Conservation (phyloP, 768 basidiomycete species). For the Boletus speciosus region DNA sequence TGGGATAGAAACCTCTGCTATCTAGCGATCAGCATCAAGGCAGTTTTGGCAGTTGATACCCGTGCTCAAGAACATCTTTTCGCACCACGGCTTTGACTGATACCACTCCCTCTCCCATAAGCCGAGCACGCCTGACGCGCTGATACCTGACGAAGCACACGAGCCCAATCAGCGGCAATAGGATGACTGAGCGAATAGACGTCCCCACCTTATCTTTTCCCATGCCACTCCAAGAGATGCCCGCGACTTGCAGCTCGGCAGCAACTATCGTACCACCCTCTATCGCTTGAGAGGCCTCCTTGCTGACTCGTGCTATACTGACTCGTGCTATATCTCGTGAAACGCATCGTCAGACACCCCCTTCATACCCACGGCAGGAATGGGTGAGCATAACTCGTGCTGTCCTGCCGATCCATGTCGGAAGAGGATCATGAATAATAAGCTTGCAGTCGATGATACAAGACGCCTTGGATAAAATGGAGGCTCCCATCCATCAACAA, state of each 20-base stretch:
- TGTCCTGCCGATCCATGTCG: constrained; percentile 31
- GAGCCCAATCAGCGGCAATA: background rate
- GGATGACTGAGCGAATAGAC: background rate
- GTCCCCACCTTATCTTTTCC: background rate
- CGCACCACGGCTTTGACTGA: background rate
- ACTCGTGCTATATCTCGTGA: background rate
- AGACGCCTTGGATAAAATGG: constrained; percentile 17
- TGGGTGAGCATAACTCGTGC: constrained; percentile 18
- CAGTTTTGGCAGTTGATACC: background rate
- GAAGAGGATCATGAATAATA: constrained; percentile 29
- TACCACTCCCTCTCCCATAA: background rate
- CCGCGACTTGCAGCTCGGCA: background rate
- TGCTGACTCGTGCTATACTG: background rate
- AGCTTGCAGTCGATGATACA: constrained; percentile 39
- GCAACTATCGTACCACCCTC: constrained; percentile 31
- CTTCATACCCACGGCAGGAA: constrained; percentile 12
- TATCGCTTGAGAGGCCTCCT: constrained; percentile 27
- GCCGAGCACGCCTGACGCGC: background rate
- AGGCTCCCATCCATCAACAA: constrained; percentile 17
- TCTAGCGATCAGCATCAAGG: background rate
- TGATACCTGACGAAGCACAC: background rate
- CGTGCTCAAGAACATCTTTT: background rate
- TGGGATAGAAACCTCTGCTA: background rate
- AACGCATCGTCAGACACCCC: background rate
- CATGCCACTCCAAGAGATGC: background rate